phyloP scores from a whole-genome alignment of 2,329 filamentous ascomycete species.

The Plenodomus tracheiphilus region DNA sequence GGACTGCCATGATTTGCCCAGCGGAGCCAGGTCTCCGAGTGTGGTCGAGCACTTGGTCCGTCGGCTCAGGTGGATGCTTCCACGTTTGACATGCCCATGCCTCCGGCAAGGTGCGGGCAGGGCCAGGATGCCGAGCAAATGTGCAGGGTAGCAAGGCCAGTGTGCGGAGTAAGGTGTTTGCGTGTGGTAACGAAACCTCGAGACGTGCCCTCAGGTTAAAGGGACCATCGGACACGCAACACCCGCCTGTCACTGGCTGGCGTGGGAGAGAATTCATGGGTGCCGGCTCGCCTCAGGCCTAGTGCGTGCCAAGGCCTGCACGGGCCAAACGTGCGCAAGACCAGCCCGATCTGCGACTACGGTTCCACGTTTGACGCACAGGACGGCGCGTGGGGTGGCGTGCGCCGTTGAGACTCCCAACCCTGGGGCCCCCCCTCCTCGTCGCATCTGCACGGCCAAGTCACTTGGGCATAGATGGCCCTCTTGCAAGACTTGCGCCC shows the following conservation, averaged over 20 bases:
- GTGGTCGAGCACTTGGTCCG: conserved; percentile 25
- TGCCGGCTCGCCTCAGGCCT: conserved; percentile 29
- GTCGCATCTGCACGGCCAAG: conserved; percentile 5
- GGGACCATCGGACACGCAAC: conserved; percentile 10
- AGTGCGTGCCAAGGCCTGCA: conserved; percentile 23
- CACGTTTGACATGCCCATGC: conserved; percentile 27
- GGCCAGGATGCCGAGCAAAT: conserved; percentile 14
- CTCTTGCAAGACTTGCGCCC: no score
- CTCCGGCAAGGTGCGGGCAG: conserved; percentile 23
- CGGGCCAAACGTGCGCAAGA: conserved; percentile 23
- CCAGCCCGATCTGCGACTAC: conserved; percentile 38
- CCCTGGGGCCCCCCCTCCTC: conserved; percentile 12
- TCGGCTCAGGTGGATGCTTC: conserved; percentile 19
- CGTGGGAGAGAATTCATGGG: conserved; percentile 7
- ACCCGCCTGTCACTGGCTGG: conserved; percentile 11
- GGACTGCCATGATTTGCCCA: conserved; percentile 20
- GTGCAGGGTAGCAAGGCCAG: conserved; percentile 21
- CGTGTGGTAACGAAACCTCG: conserved; percentile 23
- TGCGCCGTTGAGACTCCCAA: conserved; percentile 27
- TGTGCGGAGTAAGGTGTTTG: conserved; percentile 30
- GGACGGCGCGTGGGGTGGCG: conserved; percentile 29
- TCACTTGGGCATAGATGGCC: not conserved
- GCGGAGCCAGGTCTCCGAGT: conserved; percentile 19
- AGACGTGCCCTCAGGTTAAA: conserved; percentile 12
- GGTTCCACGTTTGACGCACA: conserved; percentile 33